Evolutionary conservation across 345 rosid species (phyloP), one percentile per base, ranked within the genome.

Genomic region (Boechera retrofracta): DNA sequence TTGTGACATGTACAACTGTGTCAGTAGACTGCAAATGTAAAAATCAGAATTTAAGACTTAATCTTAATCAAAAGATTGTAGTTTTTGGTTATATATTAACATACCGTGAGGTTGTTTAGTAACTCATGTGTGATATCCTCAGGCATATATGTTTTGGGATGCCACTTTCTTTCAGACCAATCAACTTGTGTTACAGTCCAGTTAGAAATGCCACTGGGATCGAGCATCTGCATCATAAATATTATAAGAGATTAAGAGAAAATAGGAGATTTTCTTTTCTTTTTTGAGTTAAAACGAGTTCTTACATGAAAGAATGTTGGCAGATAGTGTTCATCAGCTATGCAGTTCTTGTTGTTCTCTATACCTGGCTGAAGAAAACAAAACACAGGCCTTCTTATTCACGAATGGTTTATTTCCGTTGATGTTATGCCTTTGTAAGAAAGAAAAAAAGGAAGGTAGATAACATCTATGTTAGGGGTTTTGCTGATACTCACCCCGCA

Each of bases 141-240:
- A 57, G 89, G 83, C 85, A 81, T 87, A 74, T 87, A 96, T 7
- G 94, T 88, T 80, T 90, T 96, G 13, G 99, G 98, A 82, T 96
- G 98, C 99, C 98, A 96, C 69, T 93, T 88, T 79, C 92, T 87
- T 82, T 96, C 99, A 10, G 98, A 96, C 99, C 99, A 96, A 81
- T 96, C 99, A 67, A 96, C 99, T 68, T 93, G 90, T 54, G 99
- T 96, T 58, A 88, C 93, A 0, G 97, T 87, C 92, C 98, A 90
- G 74, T 90, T 96, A 29, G 98, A 90, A 32, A 96, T 91, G 21
- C 99, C 99, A 66, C 71, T 83, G 21, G 93, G 98, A 86, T 96
- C 98, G 33, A 91, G 82, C 87, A 93, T 83, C 99, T 96, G 84
- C 80, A 73, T 61, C 48, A 32, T 1, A 51, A 10, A 66, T 33